phyloP scores from a whole-genome alignment of 177 flowering plant genomes.

The Vitis hybrid region DNA sequence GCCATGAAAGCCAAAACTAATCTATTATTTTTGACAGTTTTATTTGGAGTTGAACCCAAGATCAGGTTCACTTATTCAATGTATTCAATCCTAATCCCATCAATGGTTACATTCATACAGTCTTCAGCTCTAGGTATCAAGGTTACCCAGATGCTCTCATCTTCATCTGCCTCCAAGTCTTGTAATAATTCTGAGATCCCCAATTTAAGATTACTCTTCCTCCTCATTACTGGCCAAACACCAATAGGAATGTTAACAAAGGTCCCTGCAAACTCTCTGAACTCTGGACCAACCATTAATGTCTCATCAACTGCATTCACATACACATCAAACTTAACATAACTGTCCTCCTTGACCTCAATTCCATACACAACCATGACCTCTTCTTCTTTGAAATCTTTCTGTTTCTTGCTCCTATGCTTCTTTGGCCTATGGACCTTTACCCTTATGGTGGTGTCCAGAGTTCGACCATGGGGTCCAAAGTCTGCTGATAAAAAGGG shows the following conservation, averaged over 20 bases:
- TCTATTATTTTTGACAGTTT: too few species aligned
- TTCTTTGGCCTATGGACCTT: conserved; percentile 3
- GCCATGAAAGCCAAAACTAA: too few species aligned
- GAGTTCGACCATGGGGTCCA: not conserved
- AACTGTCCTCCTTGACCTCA: too few species aligned
- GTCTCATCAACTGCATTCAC: conserved; percentile 10
- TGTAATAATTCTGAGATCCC: conserved; percentile 10
- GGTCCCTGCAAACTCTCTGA: conserved; percentile 11
- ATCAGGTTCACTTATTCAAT: not conserved
- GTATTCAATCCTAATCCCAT: conserved; percentile 9
- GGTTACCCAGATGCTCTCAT: conserved; percentile 11
- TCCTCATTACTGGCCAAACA: not conserved
- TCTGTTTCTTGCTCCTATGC: not conserved
- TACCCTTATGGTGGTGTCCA: not conserved
- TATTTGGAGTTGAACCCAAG: too few species aligned
- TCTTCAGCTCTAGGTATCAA: conserved; percentile 1
- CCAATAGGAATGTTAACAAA: not conserved
- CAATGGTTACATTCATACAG: not conserved
- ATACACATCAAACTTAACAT: conserved; percentile 4
- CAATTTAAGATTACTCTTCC: conserved; percentile 3
- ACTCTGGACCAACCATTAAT: not conserved
- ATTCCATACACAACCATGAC: conserved; percentile 15
- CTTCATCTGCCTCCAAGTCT: conserved; percentile 19
- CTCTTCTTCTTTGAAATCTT: conserved; percentile 12
- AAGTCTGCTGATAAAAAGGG: not conserved